Evolutionary conservation across 202 grass and related monocot genomes (phyloP).

Genomic region (Elaeis oleifera): DNA sequence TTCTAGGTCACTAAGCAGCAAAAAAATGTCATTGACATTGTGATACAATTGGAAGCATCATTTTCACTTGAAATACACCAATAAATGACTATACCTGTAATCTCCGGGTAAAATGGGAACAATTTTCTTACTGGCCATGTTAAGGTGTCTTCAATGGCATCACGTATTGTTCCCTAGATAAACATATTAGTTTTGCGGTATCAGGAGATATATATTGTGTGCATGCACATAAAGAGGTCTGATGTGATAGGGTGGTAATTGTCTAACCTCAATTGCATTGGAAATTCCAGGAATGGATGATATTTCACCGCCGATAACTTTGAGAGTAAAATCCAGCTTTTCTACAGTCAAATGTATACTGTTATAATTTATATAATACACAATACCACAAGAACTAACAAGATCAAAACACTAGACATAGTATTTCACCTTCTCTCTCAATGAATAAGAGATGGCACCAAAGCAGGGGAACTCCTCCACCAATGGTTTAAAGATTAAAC

Average conservation of each 20-base stretch:
- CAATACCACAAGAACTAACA: not conserved
- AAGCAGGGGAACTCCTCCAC: conserved; percentile 78
- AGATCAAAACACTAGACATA: conserved; percentile 13
- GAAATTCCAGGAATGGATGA: conserved; percentile 98
- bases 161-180: conserved; percentile 77
- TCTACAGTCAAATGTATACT: conserved; percentile 52
- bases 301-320: conserved; percentile 85
- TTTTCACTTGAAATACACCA: not conserved
- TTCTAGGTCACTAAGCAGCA: conserved; percentile 72
- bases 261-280: conserved; percentile 89
- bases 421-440: conserved; percentile 79
- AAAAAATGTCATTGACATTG: conserved; percentile 1
- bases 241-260: conserved; percentile 10
- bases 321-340: conserved; percentile 91
- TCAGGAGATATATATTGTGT: not conserved
- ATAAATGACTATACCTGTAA: conserved; percentile 51
- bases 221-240: not conserved
- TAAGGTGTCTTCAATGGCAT: conserved; percentile 85
- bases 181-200: conserved; percentile 13
- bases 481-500: conserved; percentile 77
- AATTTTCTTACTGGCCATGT: conserved; percentile 89
- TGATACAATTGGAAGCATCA: not conserved
- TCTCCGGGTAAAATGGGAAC: conserved; percentile 91
- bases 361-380: not conserved
- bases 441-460: conserved; percentile 80